A percentile compares a stretch with the other conserved stretches of the same genome.
These are phyloP conservation scores for Amoebophrya sp. DNA, from an alignment of 169 alveolate genomes.

Conservation along the genomic window DNA sequence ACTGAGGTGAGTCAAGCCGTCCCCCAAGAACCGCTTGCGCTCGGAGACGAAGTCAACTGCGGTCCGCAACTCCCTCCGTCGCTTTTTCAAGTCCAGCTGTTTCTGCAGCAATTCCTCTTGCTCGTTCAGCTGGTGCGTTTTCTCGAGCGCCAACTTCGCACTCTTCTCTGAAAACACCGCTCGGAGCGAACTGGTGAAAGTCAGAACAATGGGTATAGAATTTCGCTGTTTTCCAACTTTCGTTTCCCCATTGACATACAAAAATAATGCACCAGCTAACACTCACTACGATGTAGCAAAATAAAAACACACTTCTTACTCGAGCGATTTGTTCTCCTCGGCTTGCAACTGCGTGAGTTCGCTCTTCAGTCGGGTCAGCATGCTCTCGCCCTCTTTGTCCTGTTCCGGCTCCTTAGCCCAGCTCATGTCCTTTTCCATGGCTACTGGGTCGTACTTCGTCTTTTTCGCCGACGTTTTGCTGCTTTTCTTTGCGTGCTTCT, in stretches of 20 bases:
- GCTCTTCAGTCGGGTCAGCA: background rate
- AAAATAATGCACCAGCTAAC: no score
- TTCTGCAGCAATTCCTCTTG: background rate
- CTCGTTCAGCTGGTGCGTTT: background rate
- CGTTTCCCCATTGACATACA: no score
- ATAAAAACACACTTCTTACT: background rate
- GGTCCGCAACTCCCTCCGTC: background rate
- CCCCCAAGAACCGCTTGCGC: background rate
- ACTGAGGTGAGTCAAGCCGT: background rate
- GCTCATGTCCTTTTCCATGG: no score
- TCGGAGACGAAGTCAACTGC: background rate
- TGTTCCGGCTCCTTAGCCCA: no score
- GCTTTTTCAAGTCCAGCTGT: background rate
- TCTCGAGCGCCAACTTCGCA: background rate
- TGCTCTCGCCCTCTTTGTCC: no score
- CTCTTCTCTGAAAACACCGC: no score
- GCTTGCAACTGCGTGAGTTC: background rate
- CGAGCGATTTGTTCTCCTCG: background rate
- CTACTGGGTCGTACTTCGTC: no score
- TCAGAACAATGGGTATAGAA: no score
- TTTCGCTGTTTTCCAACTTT: no score
- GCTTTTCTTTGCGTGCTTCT: no score
- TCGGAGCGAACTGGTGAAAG: no score
- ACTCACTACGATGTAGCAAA: background rate
- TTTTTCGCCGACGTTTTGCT: no score